Evolutionary conservation across 2,329 filamentous ascomycete genomes (phyloP), one percentile per base, ranked within the genome.

Genomic region (Aureobasidium pullulans): DNA sequence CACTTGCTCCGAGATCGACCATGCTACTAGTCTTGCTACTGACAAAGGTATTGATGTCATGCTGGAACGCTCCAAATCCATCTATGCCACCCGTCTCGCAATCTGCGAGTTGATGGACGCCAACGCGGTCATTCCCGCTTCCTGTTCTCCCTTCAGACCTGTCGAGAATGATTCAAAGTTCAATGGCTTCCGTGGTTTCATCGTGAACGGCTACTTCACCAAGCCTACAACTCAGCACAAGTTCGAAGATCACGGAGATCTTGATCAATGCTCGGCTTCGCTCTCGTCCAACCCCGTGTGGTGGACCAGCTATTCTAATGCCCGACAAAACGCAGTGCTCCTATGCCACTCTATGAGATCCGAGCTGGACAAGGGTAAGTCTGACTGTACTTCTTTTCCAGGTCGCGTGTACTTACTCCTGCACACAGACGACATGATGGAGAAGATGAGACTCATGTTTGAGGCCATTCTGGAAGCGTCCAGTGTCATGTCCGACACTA

Each of bases 281-380:
- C 69, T 88, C 1, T 78, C 80, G 47, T 76, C 77, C 16, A 75
- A 79, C 28, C 76, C 79, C 1, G 82, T 84, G 46, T 81, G 77
- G 68, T 87, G 84, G 84, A 85, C 78, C 1, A 86, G 83, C 28
- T 88, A 84, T 72, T 83, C 81, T 64, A 85, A 84, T 68, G 81
- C 77, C 60, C 76, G 79, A 59, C 81, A 85, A 59, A 84, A 84
- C 63, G 83, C 83, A 2, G 73, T 83, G 44, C 71, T 83, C 16
- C 82, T 87, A 64, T 88, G 85, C 63, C 79, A 84, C 62, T 83
- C 83, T 31, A 79, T 81, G 43, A 78, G 84, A 39, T 72, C 77
- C 43, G 80, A 84, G 56, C 77, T 81, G 13, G 83, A 86, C 60
- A 82, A 81, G 66, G 79, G 79, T 72, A 69, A 60, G 64, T 57